Conservation (phyloP, 164 flowering plant species). For the Liquidambar formosana region DNA sequence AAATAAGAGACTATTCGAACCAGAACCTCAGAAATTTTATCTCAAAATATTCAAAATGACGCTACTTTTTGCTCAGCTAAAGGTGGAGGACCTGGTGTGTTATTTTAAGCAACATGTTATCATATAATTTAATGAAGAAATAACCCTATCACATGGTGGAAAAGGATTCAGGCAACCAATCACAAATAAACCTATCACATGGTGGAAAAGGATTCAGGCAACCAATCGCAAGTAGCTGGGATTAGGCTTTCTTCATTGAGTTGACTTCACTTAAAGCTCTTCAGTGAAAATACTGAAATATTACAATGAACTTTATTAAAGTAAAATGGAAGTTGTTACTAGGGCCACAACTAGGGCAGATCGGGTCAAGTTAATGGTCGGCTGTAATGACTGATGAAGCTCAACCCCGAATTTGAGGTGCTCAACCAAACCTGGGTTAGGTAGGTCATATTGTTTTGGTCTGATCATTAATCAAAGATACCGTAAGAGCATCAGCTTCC, state of each 20-base stretch:
- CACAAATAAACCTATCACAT: too few species aligned
- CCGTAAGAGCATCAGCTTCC: not conserved
- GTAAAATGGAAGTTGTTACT: not conserved
- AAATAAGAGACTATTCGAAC: not conserved
- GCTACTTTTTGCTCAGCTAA: too few species aligned
- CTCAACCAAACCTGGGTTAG: not conserved
- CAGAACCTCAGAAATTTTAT: too few species aligned
- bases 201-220: too few species aligned
- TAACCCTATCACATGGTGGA: too few species aligned
- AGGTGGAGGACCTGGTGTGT: too few species aligned
- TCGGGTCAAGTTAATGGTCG: not conserved
- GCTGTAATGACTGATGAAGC: not conserved
- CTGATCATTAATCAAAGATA: not conserved
- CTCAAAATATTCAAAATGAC: too few species aligned
- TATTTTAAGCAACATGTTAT: too few species aligned
- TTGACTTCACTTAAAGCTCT: not conserved
- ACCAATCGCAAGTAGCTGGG: too few species aligned
- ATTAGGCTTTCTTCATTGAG: not conserved
- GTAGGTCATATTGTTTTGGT: not conserved
- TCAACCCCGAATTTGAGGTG: not conserved
- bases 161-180: too few species aligned
- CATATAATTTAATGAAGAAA: too few species aligned
- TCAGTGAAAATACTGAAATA: not conserved
- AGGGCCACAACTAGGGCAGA: not conserved
- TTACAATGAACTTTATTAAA: not conserved